Percentiles rank a stretch among this genome's conserved stretches.
These are phyloP conservation scores for Phytophthora citricola DNA, from an alignment of 352 stramenopile genomes.

Conservation along the genomic window DNA sequence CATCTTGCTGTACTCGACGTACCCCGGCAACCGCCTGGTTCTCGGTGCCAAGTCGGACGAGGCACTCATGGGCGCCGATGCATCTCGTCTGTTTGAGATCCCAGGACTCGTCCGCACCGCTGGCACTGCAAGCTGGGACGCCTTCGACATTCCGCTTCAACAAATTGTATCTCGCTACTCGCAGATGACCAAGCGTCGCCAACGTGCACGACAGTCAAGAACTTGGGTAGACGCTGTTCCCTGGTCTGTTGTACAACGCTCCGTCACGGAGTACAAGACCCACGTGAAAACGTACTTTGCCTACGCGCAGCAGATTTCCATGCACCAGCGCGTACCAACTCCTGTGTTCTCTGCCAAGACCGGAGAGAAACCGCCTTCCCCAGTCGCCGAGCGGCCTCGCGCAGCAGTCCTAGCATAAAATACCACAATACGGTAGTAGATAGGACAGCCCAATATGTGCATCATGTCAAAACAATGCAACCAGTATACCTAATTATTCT, in stretches of 20 bases:
- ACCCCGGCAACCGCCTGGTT: slow-evolving; percentile 77
- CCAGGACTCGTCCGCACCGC: slow-evolving; percentile 58
- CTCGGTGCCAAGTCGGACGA: slow-evolving; percentile 78
- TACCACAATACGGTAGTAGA: neutral
- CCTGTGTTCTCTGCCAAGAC: slow-evolving; percentile 62
- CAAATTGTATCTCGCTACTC: slow-evolving; percentile 61
- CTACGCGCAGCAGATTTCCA: slow-evolving; percentile 58
- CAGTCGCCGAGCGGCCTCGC: slow-evolving; percentile 14
- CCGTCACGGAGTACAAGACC: slow-evolving; percentile 70
- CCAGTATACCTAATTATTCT: no score
- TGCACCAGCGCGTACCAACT: slow-evolving; percentile 72
- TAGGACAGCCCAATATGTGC: slow-evolving; percentile 7
- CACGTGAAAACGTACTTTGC: slow-evolving; percentile 77
- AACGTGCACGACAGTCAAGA: slow-evolving; percentile 14
- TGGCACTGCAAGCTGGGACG: slow-evolving; percentile 56
- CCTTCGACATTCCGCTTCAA: slow-evolving; percentile 65
- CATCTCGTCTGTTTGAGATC: slow-evolving; percentile 74
- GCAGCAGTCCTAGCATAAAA: slow-evolving; percentile 38
- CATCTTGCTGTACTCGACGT: slow-evolving; percentile 82
- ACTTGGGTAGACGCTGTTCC: slow-evolving; percentile 57
- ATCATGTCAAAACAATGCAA: slow-evolving; percentile 25
- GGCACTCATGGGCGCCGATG: slow-evolving; percentile 69
- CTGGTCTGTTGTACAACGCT: slow-evolving; percentile 50
- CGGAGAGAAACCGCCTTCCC: slow-evolving; percentile 22
- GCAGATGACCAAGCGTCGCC: slow-evolving; percentile 47